Evolutionary conservation across 2,329 filamentous ascomycete species (phyloP), one percentile per base, ranked within the genome.

Genomic region (Microcera coccophila): DNA sequence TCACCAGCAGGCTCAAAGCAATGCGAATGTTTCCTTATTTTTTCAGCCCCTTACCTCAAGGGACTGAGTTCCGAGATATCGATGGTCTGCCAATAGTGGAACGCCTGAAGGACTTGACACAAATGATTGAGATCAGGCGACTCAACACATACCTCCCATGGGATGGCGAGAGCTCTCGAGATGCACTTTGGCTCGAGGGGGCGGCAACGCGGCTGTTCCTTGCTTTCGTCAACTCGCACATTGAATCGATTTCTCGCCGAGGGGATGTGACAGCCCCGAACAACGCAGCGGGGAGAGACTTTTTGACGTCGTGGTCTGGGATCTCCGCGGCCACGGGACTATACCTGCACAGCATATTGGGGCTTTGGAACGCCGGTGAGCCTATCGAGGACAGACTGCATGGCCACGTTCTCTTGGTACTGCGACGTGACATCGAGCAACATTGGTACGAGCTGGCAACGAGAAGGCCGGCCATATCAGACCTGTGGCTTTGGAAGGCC

Each of bases 401-500:
- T 11, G 32, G 45, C 0, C 49, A 51, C 1, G 36, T 54, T 2
- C 36, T 57, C 1, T 37, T 16, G 3, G 38, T 54, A 3, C 34
- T 57, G 5, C 38, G 48, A 12, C 38, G 37, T 1, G 53, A 54
- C 5, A 34, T 54, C 0, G 39, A 50, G 2, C 18, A 24, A 3
- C 20, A 15, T 3, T 19, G 38, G 1, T 29, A 24, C 3, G 14
- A 29, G 1, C 8, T 15, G 1, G 41, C 34, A 7, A 14, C 37
- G 9, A 24, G 12, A 5, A 20, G 36, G 2, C 19, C 15, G 1
- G 9, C 16, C 0, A 17, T 33, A 1, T 36, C 36, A 0, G 28
- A 51, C 11, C 34, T 54, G 9, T 54, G 54, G 53, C 34, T 54
- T 2, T 57, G 53, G 54, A 51, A 52, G 19, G 53, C 44, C 2